Evolutionary conservation across 1,139 yeast species (phyloP), one percentile per base, ranked within the genome.

Genomic region (Diutina catenulata): DNA sequence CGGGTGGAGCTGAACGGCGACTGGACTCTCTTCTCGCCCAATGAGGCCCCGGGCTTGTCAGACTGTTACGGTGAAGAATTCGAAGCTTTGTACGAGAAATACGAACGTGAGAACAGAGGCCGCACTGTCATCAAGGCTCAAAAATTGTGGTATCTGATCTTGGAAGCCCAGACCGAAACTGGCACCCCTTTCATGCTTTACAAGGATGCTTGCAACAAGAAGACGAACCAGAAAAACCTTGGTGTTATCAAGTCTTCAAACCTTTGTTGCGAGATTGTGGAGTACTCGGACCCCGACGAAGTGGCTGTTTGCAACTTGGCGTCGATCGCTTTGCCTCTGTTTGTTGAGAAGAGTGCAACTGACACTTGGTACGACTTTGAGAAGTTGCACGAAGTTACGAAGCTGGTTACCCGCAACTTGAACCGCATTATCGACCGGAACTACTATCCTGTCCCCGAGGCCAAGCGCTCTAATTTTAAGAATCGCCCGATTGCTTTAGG

Each of bases 401-500:
- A 83, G 64, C 83, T 80, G 19, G 67, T 86, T 28, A 73, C 84
- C 7, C 70, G 73, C 49, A 86, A 86, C 59, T 65, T 84, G 62
- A 80, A 84, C 62, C 68, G 63, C 53, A 71, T 86, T 45, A 84
- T 84, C 47, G 94, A 86, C 60, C 71, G 78, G 45, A 83, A 84
- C 54, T 70, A 62, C 56, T 84, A 84, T 56, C 95, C 95, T 3
- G 78, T 83, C 24, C 70, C 68, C 42, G 78, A 76, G 47, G 84
- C 95, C 6, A 64, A 68, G 51, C 52, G 50, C 27, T 80, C 94
- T 33, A 84, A 86, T 56, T 64, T 75, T 68, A 74, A 74, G 49
- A 81, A 84, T 56, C 68, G 95, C 50, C 95, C 95, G 27, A 77
- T 84, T 49, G 94, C 95, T 7, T 60, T 84, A 32, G 95, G 95